These are phyloP conservation scores for Phytophthora macrochlamydospora DNA, from an alignment of 352 stramenopile genomes.

Conservation along the genomic window DNA sequence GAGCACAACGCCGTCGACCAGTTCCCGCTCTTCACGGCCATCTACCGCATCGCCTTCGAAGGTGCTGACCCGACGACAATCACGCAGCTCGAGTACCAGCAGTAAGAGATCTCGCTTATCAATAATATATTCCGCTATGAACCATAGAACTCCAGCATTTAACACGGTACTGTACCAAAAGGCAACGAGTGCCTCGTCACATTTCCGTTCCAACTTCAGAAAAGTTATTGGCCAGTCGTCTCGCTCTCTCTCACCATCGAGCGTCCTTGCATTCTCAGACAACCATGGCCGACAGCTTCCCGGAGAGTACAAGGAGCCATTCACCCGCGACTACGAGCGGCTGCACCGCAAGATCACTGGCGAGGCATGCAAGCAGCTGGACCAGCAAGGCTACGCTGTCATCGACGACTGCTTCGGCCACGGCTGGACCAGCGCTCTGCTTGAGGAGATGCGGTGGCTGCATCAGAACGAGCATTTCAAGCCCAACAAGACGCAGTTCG, in stretches of 20 bases:
- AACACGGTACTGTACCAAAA: slow-evolving; percentile 10
- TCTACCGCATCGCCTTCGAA: slow-evolving; percentile 95
- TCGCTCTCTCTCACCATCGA: no score
- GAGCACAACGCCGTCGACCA: slow-evolving; percentile 74
- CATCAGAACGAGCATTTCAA: slow-evolving; percentile 57
- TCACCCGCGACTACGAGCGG: slow-evolving; percentile 59
- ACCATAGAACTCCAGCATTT: slow-evolving; percentile 1
- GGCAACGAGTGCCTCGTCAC: slow-evolving; percentile 2
- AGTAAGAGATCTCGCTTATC: slow-evolving; percentile 16
- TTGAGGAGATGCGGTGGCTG: slow-evolving; percentile 73
- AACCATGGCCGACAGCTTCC: slow-evolving; percentile 36
- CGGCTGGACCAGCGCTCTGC: slow-evolving; percentile 55
- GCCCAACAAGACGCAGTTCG: slow-evolving; percentile 86
- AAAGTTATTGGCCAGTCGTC: neutral
- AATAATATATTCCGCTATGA: slow-evolving; percentile 27
- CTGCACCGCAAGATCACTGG: slow-evolving; percentile 53
- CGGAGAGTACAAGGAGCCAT: slow-evolving; percentile 50
- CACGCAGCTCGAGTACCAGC: slow-evolving; percentile 46
- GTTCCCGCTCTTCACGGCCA: slow-evolving; percentile 92
- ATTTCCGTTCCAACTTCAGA: no score
- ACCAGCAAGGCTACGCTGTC: slow-evolving; percentile 62
- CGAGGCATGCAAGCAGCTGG: slow-evolving; percentile 43
- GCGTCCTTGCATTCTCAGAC: slow-evolving; percentile 3
- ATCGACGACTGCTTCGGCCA: slow-evolving; percentile 74
- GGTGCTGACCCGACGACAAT: slow-evolving; percentile 86